These are phyloP conservation scores for Tricholomella constricta DNA, from an alignment of 768 basidiomycete genomes.

Conservation along the genomic window DNA sequence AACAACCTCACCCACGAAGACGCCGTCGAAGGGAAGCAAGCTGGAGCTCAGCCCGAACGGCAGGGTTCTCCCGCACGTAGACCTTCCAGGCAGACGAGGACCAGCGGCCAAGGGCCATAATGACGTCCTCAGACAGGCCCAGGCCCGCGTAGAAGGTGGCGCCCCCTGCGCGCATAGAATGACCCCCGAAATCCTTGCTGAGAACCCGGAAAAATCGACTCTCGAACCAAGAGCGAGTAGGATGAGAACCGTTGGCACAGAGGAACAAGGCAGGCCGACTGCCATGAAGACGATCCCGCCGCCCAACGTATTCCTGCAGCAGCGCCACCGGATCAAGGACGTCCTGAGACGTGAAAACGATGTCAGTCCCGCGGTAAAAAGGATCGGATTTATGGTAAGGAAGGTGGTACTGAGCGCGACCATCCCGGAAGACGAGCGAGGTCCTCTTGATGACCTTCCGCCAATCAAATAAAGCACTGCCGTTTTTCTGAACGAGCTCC, in stretches of 20 bases:
- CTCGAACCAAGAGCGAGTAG: slow-evolving; percentile 25
- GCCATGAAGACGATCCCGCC: slow-evolving; percentile 17
- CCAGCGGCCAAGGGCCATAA: slow-evolving; percentile 15
- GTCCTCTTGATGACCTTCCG: slow-evolving; percentile 26
- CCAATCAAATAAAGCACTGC: slow-evolving; percentile 16
- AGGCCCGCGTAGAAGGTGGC: slow-evolving; percentile 11
- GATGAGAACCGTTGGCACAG: slow-evolving; percentile 17
- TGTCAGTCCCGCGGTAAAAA: slow-evolving; percentile 26
- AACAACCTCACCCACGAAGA: background rate
- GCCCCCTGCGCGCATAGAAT: slow-evolving; percentile 22
- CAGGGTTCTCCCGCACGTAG: slow-evolving; percentile 16
- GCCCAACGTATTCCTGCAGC: slow-evolving; percentile 11
- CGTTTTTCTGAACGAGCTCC: slow-evolving; percentile 23
- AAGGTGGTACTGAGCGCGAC: slow-evolving; percentile 18
- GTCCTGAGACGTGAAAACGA: slow-evolving; percentile 19
- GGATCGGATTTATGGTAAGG: slow-evolving; percentile 32
- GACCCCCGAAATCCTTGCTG: slow-evolving; percentile 19
- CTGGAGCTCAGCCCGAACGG: slow-evolving; percentile 14
- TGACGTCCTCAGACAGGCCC: slow-evolving; percentile 4
- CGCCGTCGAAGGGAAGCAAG: slow-evolving; percentile 5
- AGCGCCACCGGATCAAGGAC: slow-evolving; percentile 20
- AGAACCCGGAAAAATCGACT: slow-evolving; percentile 16
- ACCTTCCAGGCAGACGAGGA: slow-evolving; percentile 13
- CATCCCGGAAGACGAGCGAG: background rate
- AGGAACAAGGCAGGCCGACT: slow-evolving; percentile 19